Conservation (phyloP, 306 rosid species). For the Fagus sylvatica region DNA sequence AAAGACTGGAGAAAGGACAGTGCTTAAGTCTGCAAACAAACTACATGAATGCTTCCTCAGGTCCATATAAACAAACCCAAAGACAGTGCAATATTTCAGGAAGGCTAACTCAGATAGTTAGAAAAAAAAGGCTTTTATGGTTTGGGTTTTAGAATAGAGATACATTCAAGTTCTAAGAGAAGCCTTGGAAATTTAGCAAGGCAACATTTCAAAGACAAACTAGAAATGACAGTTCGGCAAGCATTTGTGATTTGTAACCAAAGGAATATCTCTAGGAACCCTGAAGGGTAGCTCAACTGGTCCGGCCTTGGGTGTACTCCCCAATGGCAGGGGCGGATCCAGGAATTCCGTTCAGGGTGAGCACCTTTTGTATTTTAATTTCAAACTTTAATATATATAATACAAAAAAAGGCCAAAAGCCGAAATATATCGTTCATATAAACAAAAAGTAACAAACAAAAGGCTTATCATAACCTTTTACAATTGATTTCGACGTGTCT, state of each 20-base stretch:
- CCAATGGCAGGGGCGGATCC: too few species aligned
- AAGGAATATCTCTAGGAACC: constrained; percentile 5
- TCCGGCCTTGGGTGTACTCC: too few species aligned
- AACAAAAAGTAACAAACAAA: too few species aligned
- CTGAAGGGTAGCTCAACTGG: too few species aligned
- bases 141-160: not conserved
- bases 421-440: too few species aligned
- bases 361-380: too few species aligned
- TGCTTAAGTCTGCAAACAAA: not conserved
- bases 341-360: too few species aligned
- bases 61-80: not conserved
- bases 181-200: not conserved
- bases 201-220: not conserved
- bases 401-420: too few species aligned
- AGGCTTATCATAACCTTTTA: too few species aligned
- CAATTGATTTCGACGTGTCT: too few species aligned
- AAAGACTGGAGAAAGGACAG: not conserved
- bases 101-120: not conserved
- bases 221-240: not conserved
- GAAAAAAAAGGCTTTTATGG: not conserved
- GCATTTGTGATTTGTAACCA: not conserved
- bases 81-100: not conserved
- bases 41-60: not conserved
- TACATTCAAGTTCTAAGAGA: not conserved
- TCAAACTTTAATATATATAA: too few species aligned